Percentiles rank a stretch among this genome's conserved stretches.
These are phyloP conservation scores for Lyophyllum atratum DNA, from an alignment of 768 basidiomycete species.

Conservation along the genomic window DNA sequence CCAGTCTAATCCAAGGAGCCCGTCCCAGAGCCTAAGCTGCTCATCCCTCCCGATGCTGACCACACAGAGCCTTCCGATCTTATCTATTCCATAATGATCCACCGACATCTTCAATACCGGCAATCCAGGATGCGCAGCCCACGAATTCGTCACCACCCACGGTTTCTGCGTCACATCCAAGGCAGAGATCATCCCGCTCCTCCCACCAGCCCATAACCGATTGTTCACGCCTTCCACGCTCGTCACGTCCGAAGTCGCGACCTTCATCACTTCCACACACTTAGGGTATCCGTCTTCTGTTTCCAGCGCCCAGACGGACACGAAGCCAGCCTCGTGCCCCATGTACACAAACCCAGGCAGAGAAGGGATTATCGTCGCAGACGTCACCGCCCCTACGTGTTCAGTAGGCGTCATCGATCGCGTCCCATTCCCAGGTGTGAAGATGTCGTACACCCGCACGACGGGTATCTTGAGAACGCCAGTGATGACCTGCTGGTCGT, in stretches of 20 bases:
- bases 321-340: slow-evolving; percentile 89
- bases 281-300: slow-evolving; percentile 56
- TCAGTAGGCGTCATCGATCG: slow-evolving; percentile 63
- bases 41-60: slow-evolving; percentile 78
- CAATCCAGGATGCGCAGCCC: slow-evolving; percentile 76
- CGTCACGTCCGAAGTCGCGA: slow-evolving; percentile 80
- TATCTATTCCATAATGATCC: slow-evolving; percentile 76
- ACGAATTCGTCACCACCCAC: slow-evolving; percentile 86
- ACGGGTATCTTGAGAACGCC: slow-evolving; percentile 57
- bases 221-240: slow-evolving; percentile 84
- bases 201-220: slow-evolving; percentile 83
- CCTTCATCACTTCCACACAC: slow-evolving; percentile 78
- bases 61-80: slow-evolving; percentile 67
- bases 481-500: slow-evolving; percentile 45
- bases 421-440: slow-evolving; percentile 56
- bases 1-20: slow-evolving; percentile 81
- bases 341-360: slow-evolving; percentile 72
- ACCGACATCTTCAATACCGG: slow-evolving; percentile 67
- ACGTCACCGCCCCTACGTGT: slow-evolving; percentile 80
- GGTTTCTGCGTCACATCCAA: slow-evolving; percentile 76
- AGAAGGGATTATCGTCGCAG: slow-evolving; percentile 74
- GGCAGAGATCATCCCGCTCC: slow-evolving; percentile 80
- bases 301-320: slow-evolving; percentile 77
- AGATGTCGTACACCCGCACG: slow-evolving; percentile 80
- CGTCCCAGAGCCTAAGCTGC: slow-evolving; percentile 84